A percentile compares a stretch with the other conserved stretches of the same genome.
Conservation (phyloP, 257 asterid genomes). For the Linaria vulgaris region DNA sequence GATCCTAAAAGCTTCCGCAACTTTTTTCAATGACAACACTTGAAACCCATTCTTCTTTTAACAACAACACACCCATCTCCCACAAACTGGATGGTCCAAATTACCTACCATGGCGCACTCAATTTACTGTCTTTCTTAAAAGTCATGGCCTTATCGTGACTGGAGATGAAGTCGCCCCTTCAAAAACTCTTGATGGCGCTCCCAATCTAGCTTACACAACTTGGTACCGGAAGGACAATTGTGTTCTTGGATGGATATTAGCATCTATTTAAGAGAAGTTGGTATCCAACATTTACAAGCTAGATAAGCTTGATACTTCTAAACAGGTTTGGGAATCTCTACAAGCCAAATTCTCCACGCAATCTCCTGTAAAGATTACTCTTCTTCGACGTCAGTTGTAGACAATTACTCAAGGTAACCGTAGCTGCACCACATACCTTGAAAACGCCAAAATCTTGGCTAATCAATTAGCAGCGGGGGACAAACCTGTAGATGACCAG, state of each 20-base stretch:
- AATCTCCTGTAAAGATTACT: background rate
- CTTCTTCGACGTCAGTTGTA: background rate
- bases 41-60: too few species aligned
- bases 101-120: background rate
- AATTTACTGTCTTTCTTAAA: background rate
- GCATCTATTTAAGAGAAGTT: background rate
- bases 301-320: background rate
- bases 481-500: background rate
- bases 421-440: background rate
- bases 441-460: background rate
- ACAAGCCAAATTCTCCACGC: background rate
- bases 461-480: background rate
- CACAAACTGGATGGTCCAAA: background rate
- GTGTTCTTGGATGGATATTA: conserved; percentile 1
- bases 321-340: background rate
- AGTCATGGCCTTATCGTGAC: background rate
- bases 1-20: too few species aligned
- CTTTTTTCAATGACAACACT: too few species aligned
- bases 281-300: background rate
- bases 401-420: conserved; percentile 7
- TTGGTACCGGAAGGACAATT: too few species aligned
- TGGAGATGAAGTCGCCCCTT: background rate
- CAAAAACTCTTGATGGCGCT: background rate
- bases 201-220: background rate
- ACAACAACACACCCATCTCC: background rate